A percentile compares a stretch with the other conserved stretches of the same genome.
These are phyloP conservation scores for Torulaspora pretoriensis DNA, from an alignment of 1,139 yeast genomes.

Conservation along the genomic window DNA sequence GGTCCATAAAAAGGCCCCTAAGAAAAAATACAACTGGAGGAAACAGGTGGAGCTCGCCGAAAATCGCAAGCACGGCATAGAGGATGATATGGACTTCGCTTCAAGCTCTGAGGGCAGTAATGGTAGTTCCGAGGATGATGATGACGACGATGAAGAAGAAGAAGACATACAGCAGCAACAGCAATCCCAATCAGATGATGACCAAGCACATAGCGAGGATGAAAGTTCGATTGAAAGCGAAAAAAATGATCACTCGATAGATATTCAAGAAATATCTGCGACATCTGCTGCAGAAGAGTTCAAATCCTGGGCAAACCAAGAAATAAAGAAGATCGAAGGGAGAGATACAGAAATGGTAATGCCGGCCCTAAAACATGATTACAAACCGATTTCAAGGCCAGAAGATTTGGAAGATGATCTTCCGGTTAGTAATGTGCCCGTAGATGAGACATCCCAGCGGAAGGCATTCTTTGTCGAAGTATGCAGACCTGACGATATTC, in stretches of 20 bases:
- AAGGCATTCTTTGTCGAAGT: constrained; percentile 68
- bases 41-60: constrained; percentile 48
- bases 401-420: constrained; percentile 67
- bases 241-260: constrained; percentile 21
- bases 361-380: constrained; percentile 51
- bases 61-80: constrained; percentile 37
- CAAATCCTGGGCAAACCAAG: constrained; percentile 51
- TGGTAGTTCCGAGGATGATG: constrained; percentile 11
- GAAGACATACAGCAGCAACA: background rate
- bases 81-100: constrained; percentile 46
- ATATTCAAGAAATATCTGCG: constrained; percentile 23
- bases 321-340: constrained; percentile 54
- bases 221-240: constrained; percentile 28
- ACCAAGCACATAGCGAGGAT: constrained; percentile 20
- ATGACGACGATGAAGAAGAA: constrained; percentile 12
- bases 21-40: constrained; percentile 56
- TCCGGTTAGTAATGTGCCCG: constrained; percentile 53
- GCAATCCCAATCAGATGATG: background rate
- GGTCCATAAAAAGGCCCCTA: constrained; percentile 48
- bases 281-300: constrained; percentile 42
- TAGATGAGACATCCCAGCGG: constrained; percentile 51
- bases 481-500: constrained; percentile 59
- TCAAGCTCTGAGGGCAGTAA: constrained; percentile 33
- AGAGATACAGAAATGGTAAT: constrained; percentile 44
- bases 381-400: constrained; percentile 47